Percentiles rank a stretch among this genome's conserved stretches.
These are phyloP conservation scores for Dioszegia hungarica DNA, from an alignment of 768 basidiomycete genomes.

Conservation along the genomic window DNA sequence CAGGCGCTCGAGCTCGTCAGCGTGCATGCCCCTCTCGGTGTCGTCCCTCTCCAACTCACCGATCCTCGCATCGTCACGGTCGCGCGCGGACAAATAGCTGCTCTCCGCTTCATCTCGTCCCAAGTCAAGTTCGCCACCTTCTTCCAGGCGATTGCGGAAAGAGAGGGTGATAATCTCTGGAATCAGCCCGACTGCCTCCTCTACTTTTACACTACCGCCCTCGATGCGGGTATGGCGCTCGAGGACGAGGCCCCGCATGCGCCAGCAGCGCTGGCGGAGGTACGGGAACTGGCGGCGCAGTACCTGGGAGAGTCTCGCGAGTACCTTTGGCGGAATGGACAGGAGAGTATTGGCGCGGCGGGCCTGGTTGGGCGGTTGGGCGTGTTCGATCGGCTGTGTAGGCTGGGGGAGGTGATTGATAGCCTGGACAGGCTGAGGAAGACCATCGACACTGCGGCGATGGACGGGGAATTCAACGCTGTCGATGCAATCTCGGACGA, in stretches of 20 bases:
- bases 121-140: conserved; percentile 10
- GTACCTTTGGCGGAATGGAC: conserved; percentile 16
- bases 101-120: not conserved
- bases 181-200: conserved; percentile 9
- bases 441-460: conserved; percentile 17
- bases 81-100: conserved; percentile 21
- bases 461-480: conserved; percentile 18
- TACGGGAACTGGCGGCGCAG: conserved; percentile 7
- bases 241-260: conserved; percentile 19
- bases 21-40: conserved; percentile 30
- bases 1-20: conserved; percentile 30
- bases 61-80: conserved; percentile 20
- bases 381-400: conserved; percentile 26
- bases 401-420: conserved; percentile 24
- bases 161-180: conserved; percentile 12
- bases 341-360: conserved; percentile 4
- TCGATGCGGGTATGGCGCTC: conserved; percentile 17
- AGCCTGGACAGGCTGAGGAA: conserved; percentile 12
- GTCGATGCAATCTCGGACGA: conserved; percentile 20
- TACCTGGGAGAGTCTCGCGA: conserved; percentile 15
- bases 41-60: conserved; percentile 15
- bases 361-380: conserved; percentile 23
- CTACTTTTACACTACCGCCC: conserved; percentile 4
- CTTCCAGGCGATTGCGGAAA: conserved; percentile 2
- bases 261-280: conserved; percentile 14